Percentiles rank a stretch among this genome's conserved stretches.
phyloP scores from a whole-genome alignment of 2,329 filamentous ascomycete genomes.

The Botrytis paeoniae region DNA sequence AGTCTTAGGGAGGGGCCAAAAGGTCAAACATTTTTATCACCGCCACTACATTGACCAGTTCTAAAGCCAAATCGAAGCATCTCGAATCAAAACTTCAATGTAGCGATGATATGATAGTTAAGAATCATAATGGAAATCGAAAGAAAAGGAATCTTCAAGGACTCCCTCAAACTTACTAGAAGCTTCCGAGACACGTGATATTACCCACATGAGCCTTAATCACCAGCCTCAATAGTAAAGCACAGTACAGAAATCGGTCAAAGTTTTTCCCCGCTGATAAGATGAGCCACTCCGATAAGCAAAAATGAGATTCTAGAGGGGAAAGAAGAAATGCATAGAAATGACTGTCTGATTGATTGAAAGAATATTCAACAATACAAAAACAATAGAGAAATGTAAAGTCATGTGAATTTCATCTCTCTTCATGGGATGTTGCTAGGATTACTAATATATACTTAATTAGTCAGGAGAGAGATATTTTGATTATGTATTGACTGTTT shows the following conservation, averaged over 20 bases:
- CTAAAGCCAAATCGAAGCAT: neutral
- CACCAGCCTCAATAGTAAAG: neutral
- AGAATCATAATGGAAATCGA: neutral
- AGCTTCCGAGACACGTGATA: slow-evolving; percentile 2
- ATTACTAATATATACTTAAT: neutral
- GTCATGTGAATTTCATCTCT: neutral
- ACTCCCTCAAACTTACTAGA: neutral
- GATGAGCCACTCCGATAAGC: neutral
- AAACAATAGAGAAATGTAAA: neutral
- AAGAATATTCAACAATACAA: neutral
- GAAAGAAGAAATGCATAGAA: neutral
- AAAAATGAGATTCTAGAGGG: neutral
- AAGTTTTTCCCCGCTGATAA: slow-evolving; percentile 14
- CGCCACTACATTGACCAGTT: neutral
- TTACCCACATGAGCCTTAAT: neutral
- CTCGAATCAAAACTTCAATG: neutral
- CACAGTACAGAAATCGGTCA: neutral
- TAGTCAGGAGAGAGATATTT: neutral
- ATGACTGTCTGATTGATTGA: neutral
- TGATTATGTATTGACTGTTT: neutral
- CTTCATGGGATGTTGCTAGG: neutral
- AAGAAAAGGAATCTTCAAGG: neutral
- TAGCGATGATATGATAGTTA: neutral
- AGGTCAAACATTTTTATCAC: neutral
- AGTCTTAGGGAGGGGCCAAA: neutral